A percentile compares a stretch with the other conserved stretches of the same genome.
These are phyloP conservation scores for Aspergillus latus DNA, from an alignment of 2,329 filamentous ascomycete species.

Conservation along the genomic window DNA sequence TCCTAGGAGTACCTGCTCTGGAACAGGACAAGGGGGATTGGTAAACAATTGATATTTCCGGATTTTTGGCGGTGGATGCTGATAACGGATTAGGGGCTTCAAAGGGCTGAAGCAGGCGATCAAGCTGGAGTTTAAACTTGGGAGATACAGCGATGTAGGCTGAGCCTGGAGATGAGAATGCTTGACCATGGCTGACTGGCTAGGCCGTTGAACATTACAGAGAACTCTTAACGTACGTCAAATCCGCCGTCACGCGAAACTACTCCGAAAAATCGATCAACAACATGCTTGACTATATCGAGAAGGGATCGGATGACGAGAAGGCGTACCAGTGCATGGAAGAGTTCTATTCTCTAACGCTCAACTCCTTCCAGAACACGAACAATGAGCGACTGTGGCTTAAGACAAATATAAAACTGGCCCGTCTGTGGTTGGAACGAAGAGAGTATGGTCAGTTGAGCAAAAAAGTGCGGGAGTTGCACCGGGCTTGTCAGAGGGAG, in stretches of 20 bases:
- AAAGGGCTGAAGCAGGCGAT: slow-evolving; percentile 98
- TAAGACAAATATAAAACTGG: slow-evolving; percentile 97
- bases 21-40: slow-evolving; percentile 94
- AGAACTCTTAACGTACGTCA: slow-evolving; percentile 95
- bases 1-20: slow-evolving; percentile 78
- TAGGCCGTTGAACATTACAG: slow-evolving; percentile 89
- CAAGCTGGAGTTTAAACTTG: slow-evolving; percentile 92
- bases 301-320: slow-evolving; percentile 77
- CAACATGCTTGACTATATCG: slow-evolving; percentile 97
- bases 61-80: slow-evolving; percentile 7
- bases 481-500: slow-evolving; percentile 80
- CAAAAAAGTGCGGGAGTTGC: slow-evolving; percentile 83
- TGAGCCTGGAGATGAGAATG: not conserved
- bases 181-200: slow-evolving; percentile 3
- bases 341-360: slow-evolving; percentile 88
- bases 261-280: slow-evolving; percentile 99
- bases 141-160: slow-evolving; percentile 74
- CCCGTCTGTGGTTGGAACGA: slow-evolving; percentile 84
- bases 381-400: slow-evolving; percentile 97
- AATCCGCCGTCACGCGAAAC: slow-evolving; percentile 92
- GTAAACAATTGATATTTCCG: slow-evolving; percentile 43
- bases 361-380: slow-evolving; percentile 92
- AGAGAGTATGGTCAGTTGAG: slow-evolving; percentile 80
- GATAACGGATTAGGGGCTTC: slow-evolving; percentile 65
- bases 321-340: slow-evolving; percentile 82